Evolutionary conservation across 1,284 basidiomycete species (phyloP).

Genomic region (Rhizoctonia solani): DNA sequence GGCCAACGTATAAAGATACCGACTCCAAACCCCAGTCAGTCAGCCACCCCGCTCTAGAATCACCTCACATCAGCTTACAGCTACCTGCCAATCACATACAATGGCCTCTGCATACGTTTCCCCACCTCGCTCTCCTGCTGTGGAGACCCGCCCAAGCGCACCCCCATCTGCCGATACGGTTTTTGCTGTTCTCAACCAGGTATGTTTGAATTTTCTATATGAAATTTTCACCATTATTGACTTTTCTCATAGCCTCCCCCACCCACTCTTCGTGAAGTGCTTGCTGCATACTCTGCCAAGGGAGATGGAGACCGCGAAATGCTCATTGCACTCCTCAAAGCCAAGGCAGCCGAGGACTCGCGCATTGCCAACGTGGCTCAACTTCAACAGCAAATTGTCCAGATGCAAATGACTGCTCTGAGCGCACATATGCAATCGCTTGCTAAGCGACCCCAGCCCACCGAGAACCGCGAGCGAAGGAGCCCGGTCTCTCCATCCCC

Average conservation of each 20-base stretch:
- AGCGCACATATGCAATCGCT: slow-evolving; percentile 2
- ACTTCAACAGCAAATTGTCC: slow-evolving; percentile 69
- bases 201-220: neutral
- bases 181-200: slow-evolving; percentile 4
- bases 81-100: no score
- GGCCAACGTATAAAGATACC: no score
- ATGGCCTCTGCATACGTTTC: slow-evolving; percentile 29
- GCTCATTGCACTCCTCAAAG: slow-evolving; percentile 83
- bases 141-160: neutral
- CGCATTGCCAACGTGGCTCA: slow-evolving; percentile 68
- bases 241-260: slow-evolving; percentile 60
- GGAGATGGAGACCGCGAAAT: slow-evolving; percentile 90
- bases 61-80: no score
- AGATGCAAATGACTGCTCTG: slow-evolving; percentile 50
- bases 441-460: neutral
- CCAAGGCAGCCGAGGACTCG: slow-evolving; percentile 88
- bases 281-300: slow-evolving; percentile 76
- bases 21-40: no score
- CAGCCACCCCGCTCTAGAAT: no score
- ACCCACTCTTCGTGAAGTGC: slow-evolving; percentile 79
- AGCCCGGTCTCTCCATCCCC: slow-evolving; percentile 23
- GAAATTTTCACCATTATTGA: neutral
- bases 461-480: neutral
- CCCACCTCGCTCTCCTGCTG: slow-evolving; percentile 6
- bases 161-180: neutral